Conservation (phyloP, 352 stramenopile species). For the Phytophthora citrophthora region DNA sequence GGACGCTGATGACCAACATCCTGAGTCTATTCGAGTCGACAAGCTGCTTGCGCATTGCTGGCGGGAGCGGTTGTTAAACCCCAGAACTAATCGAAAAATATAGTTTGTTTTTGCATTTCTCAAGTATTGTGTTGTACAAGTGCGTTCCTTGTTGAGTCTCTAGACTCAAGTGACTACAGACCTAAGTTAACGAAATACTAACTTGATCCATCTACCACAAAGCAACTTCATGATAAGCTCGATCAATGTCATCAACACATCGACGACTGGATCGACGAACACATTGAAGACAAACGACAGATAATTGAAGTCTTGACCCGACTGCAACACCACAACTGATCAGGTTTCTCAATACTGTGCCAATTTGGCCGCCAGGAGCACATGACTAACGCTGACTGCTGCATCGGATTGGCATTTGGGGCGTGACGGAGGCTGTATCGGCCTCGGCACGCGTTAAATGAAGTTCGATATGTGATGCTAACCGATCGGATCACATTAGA, state of each 20-base stretch:
- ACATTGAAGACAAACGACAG: background rate
- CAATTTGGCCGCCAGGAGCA: background rate
- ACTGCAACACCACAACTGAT: background rate
- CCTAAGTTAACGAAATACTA: too few relatives aligned
- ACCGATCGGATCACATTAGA: too few relatives aligned
- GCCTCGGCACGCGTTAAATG: slow-evolving; percentile 9
- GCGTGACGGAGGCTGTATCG: background rate
- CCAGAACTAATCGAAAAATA: background rate
- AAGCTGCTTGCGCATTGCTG: slow-evolving; percentile 54
- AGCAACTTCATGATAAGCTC: too few relatives aligned
- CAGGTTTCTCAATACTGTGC: background rate
- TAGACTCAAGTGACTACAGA: too few relatives aligned
- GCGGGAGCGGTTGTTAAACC: slow-evolving; percentile 46
- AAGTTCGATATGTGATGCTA: too few relatives aligned
- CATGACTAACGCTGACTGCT: background rate
- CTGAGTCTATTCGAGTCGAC: slow-evolving; percentile 63
- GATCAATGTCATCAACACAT: too few relatives aligned
- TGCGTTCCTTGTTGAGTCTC: too few relatives aligned
- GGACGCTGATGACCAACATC: slow-evolving; percentile 68
- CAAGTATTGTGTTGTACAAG: too few relatives aligned
- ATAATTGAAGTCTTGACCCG: background rate
- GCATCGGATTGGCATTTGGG: background rate
- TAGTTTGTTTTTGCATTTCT: background rate
- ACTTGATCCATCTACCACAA: too few relatives aligned
- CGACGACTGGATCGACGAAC: background rate